Evolutionary conservation across 2,329 filamentous ascomycete species (phyloP), one percentile per base, ranked within the genome.

Genomic region (Monilinia vaccinii-corymbosi): DNA sequence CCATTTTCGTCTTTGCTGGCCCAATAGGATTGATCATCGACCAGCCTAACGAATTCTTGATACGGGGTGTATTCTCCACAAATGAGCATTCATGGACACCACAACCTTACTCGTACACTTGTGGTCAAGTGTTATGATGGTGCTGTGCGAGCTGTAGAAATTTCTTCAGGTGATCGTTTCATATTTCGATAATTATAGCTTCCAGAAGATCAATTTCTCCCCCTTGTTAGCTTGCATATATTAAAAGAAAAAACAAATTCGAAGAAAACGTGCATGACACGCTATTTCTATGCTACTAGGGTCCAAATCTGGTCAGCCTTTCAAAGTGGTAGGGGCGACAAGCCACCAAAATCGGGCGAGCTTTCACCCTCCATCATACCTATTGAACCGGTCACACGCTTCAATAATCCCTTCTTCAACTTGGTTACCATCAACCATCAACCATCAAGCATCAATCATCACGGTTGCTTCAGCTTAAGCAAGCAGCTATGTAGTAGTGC

Each of bases 181-280:
- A 59, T 13, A 5, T 53, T 36, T 25, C n/a, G 5, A 46, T 11
- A n/a, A n/a, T n/a, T n/a, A 31, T 40, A 31, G 31, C 57, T 38
- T 14, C 48, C 36, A 21, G n/a, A 21, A 21, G 23, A 14, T 34
- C 21, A 14, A 52, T n/a, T 34, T 8, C 10, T 23, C 21, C 4
- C 25, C 40, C 38, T 28, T 53, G 31, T 52, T 46, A 23, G 32
- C 8, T 46, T 45, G 9, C 6, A 31, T 23, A 16, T 28, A 28
- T 28, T 28, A 5, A 4, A 38, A 10, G 3, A 14, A 53, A 18
- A 44, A 52, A 23, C 31, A 46, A 40, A 31, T 32, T 59, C 7
- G 14, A 31, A 38, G 16, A 59, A 56, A 53, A 59, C 57, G 57
- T 59, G 57, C 40, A 32, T 53, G 36, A 38, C 57, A 59, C 31